Evolutionary conservation across 2,329 filamentous ascomycete species (phyloP).

Genomic region (Dactylellina haptotyla): DNA sequence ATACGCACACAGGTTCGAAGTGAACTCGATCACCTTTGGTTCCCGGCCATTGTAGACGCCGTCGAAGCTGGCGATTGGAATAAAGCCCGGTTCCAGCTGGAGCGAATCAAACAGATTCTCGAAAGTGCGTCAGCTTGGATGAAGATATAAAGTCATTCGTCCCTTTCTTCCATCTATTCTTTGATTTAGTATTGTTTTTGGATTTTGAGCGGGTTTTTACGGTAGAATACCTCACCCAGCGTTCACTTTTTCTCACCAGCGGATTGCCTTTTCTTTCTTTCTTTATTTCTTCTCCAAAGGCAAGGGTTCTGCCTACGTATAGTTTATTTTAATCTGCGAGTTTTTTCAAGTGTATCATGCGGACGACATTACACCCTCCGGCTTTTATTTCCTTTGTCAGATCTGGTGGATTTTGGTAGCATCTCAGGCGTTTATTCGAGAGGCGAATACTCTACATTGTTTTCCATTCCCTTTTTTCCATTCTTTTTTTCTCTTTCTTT

Average conservation of each 20-base stretch:
- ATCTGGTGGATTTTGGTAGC: slow-evolving; percentile 40
- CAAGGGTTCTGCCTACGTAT: slow-evolving; percentile 3
- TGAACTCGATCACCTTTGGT: slow-evolving; percentile 61
- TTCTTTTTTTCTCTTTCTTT: neutral
- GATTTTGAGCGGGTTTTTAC: slow-evolving; percentile 43
- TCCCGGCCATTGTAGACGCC: slow-evolving; percentile 84
- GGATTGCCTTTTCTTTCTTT: slow-evolving; percentile 8
- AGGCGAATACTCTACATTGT: neutral
- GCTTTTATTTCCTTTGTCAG: slow-evolving; percentile 40
- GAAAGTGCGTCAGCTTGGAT: slow-evolving; percentile 51
- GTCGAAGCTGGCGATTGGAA: slow-evolving; percentile 77
- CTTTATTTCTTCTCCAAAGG: slow-evolving; percentile 19
- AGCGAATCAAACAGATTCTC: slow-evolving; percentile 40
- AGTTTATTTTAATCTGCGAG: slow-evolving; percentile 34
- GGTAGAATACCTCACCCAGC: slow-evolving; percentile 33
- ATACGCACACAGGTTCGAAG: slow-evolving; percentile 21
- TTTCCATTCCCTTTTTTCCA: slow-evolving; percentile 5
- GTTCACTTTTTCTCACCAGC: slow-evolving; percentile 21
- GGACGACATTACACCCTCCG: neutral
- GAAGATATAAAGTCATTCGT: slow-evolving; percentile 25
- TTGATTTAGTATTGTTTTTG: slow-evolving; percentile 5
- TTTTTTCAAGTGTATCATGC: neutral
- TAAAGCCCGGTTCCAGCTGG: slow-evolving; percentile 63
- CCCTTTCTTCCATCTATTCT: slow-evolving; percentile 10
- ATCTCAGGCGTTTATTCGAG: slow-evolving; percentile 46